Evolutionary conservation across 345 rosid genomes (phyloP).

Genomic region (Camelina neglecta): DNA sequence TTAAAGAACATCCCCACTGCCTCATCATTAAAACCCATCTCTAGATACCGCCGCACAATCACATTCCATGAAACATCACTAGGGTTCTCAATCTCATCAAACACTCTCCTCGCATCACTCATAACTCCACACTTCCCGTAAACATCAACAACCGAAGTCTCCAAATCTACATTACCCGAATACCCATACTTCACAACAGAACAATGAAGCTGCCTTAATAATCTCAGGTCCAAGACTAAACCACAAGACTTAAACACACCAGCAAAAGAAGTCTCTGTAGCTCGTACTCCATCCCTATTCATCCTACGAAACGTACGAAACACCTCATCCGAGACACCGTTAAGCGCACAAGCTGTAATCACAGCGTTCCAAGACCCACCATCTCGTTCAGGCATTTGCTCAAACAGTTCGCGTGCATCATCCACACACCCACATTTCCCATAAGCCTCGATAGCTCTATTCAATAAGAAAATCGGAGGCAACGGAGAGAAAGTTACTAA

Average conservation of each 20-base stretch:
- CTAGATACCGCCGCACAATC: conserved; percentile 80
- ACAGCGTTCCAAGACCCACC: conserved; percentile 97
- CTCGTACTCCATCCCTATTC: conserved; percentile 54
- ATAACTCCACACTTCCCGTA: conserved; percentile 77
- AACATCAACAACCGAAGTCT: conserved; percentile 78
- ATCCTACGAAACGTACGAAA: conserved; percentile 59
- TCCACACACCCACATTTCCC: conserved; percentile 59
- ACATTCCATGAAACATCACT: conserved; percentile 89
- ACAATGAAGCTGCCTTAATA: conserved; percentile 70
- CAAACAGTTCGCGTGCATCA: conserved; percentile 75
- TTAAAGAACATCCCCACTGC: conserved; percentile 65
- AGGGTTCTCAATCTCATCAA: conserved; percentile 67
- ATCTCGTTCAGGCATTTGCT: conserved; percentile 83
- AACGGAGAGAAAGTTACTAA: conserved; percentile 52
- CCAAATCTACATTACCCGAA: conserved; percentile 65
- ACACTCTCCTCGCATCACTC: conserved; percentile 69
- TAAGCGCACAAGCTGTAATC: conserved; percentile 58
- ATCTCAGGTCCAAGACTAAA: conserved; percentile 46
- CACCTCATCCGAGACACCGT: conserved; percentile 45
- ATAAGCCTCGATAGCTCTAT: conserved; percentile 76
- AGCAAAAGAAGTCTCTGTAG: conserved; percentile 66
- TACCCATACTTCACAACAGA: conserved; percentile 59
- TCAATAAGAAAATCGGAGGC: conserved; percentile 65
- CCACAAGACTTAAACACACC: conserved; percentile 64
- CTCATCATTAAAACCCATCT: conserved; percentile 62